Evolutionary conservation across 2,329 filamentous ascomycete genomes (phyloP), one percentile per base, ranked within the genome.

Genomic region (Sporothrix euskadiensis): DNA sequence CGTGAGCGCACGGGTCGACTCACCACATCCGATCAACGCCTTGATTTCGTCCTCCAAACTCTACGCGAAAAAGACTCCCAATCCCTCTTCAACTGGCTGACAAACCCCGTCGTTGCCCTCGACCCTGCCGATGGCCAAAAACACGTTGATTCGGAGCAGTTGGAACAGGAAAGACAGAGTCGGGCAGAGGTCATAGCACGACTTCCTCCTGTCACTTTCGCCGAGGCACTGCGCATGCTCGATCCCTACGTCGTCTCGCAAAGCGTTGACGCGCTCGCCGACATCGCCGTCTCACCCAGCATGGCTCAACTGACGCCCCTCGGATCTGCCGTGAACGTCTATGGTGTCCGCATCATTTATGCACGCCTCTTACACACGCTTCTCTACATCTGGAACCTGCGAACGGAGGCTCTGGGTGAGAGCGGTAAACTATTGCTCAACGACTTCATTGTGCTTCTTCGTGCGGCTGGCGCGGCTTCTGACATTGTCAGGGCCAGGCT

Each of bases 171-270:
- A 41, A 26, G 39, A 22, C 7, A 30, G 3, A 30, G 26, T 35
- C 61, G 61, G 2, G 22, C 61, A 14, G 61, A 44, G 12, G 7
- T 41, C 39, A 30, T 66, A 30, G 76, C 76, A 16, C 69, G 75
- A 0, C 78, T 94, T 30, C 84, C 90, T 0, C 80, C 84, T 1
- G 82, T 85, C 0, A 85, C 85, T 0, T 90, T 94, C 78, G 88
- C 89, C 1, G 89, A 91, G 75, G 85, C 92, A 10, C 79, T 94
- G 41, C 85, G 86, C 47, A 83, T 85, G 5, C 80, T 94, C 9
- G 89, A 92, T 73, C 90, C 91, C 0, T 77, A 87, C 4, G 78
- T 80, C 30, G 80, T 89, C 22, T 83, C 86, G 71, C 79, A 81
- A 26, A 80, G 85, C 14, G 79, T 88, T 26, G 89, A 91, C 78